These are phyloP conservation scores for Populus hybrid DNA, from an alignment of 441 rosid genomes.

Conservation along the genomic window DNA sequence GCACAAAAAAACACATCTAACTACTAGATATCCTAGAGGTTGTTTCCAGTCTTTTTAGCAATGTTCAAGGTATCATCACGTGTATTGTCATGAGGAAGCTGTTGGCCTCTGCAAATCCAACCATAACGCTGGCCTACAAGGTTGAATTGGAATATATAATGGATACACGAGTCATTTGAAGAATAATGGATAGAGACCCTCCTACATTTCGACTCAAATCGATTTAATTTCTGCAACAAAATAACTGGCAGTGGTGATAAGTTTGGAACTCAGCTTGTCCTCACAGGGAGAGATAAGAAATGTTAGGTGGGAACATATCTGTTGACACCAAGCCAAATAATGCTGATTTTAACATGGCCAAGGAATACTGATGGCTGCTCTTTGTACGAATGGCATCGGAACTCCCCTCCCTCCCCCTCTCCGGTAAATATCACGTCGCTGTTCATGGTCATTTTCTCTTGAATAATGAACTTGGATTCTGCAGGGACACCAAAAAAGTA, in stretches of 20 bases:
- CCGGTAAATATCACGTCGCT: slow-evolving; percentile 3
- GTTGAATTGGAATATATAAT: background rate
- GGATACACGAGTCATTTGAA: background rate
- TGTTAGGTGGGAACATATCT: too few species aligned
- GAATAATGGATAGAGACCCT: background rate
- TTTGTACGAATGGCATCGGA: background rate
- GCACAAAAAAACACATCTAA: slow-evolving; percentile 7
- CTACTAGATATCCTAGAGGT: slow-evolving; percentile 8
- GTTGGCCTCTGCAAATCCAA: background rate
- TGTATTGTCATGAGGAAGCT: slow-evolving; percentile 14
- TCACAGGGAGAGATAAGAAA: too few species aligned
- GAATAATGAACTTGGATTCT: slow-evolving; percentile 14
- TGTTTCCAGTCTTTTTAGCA: slow-evolving; percentile 10
- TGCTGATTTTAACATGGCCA: background rate
- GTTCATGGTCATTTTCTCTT: background rate
- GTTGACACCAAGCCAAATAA: background rate
- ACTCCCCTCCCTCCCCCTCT: background rate
- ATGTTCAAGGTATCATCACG: slow-evolving; percentile 19
- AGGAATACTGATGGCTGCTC: background rate
- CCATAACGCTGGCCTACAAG: background rate
- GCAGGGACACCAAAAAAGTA: slow-evolving; percentile 13
- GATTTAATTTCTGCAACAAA: background rate
- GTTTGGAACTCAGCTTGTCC: background rate
- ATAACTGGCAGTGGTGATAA: background rate
- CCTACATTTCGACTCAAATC: background rate